Evolutionary conservation across 306 rosid genomes (phyloP).

Genomic region (Cucurbita maxima): DNA sequence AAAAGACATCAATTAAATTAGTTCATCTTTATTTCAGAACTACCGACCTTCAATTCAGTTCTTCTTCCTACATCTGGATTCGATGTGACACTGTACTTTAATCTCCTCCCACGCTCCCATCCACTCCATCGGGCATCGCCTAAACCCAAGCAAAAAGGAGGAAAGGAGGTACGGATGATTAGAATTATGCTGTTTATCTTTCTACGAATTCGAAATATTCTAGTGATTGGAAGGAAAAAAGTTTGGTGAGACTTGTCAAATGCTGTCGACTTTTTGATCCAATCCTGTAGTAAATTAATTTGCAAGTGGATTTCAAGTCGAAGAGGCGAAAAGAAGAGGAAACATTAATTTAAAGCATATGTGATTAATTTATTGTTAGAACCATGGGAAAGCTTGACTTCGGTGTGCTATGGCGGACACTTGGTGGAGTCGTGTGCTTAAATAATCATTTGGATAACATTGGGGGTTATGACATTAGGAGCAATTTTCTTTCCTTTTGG

Average conservation of each 20-base stretch:
- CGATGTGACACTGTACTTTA: constrained; percentile 2
- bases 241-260: background rate
- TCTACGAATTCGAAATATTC: background rate
- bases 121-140: background rate
- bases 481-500: constrained; percentile 3
- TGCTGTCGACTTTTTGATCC: background rate
- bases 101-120: background rate
- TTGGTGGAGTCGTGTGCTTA: constrained; percentile 2
- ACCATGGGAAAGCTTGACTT: background rate
- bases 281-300: background rate
- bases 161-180: background rate
- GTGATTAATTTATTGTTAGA: background rate
- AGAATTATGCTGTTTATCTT: background rate
- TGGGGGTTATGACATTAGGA: background rate
- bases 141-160: background rate
- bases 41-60: constrained; percentile 7
- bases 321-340: background rate
- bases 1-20: background rate
- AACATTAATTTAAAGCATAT: background rate
- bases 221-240: background rate
- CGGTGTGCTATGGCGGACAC: background rate
- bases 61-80: constrained; percentile 7
- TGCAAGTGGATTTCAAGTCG: constrained; percentile 2
- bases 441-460: constrained; percentile 10
- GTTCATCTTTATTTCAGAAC: background rate